Percentiles rank a stretch among this genome's conserved stretches.
phyloP scores from a whole-genome alignment of 768 basidiomycete genomes.

The Hygrophorus pudorinus region DNA sequence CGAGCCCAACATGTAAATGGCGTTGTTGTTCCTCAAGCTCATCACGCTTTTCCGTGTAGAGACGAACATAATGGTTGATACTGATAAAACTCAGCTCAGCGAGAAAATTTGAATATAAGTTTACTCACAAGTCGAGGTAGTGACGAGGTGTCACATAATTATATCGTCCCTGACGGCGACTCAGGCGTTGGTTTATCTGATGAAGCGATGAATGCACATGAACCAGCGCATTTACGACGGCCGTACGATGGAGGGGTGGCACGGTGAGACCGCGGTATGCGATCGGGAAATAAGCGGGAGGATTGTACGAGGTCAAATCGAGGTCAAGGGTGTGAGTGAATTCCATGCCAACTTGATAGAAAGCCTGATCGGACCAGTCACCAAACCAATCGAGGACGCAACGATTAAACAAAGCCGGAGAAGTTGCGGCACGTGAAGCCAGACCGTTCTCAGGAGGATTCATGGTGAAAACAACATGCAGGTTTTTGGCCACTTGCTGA shows the following conservation, averaged over 20 bases:
- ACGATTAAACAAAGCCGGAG: slow-evolving; percentile 96
- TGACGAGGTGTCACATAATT: slow-evolving; percentile 97
- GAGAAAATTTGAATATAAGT: slow-evolving; percentile 3
- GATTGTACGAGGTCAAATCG: slow-evolving; percentile 71
- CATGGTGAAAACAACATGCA: slow-evolving; percentile 99
- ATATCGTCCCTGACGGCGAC: slow-evolving; percentile 88
- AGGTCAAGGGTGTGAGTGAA: slow-evolving; percentile 92
- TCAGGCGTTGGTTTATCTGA: slow-evolving; percentile 80
- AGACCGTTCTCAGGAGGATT: slow-evolving; percentile 95
- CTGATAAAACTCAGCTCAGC: slow-evolving; percentile 29
- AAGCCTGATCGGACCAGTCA: slow-evolving; percentile 97
- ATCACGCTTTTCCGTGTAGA: slow-evolving; percentile 93
- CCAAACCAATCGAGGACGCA: slow-evolving; percentile 99
- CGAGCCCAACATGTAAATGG: slow-evolving; percentile 94
- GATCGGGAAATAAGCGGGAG: slow-evolving; percentile 80
- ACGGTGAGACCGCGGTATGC: slow-evolving; percentile 75
- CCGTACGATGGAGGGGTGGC: slow-evolving; percentile 85
- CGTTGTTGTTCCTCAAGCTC: slow-evolving; percentile 98
- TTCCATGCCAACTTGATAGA: slow-evolving; percentile 96
- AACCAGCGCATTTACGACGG: slow-evolving; percentile 90
- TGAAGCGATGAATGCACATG: slow-evolving; percentile 85
- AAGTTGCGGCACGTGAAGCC: slow-evolving; percentile 92
- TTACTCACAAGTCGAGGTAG: slow-evolving; percentile 93
- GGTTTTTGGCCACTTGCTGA: slow-evolving; percentile 92
- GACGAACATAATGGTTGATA: slow-evolving; percentile 93